Evolutionary conservation across 352 stramenopile genomes (phyloP).

Genomic region (Pythium myriotylum): DNA sequence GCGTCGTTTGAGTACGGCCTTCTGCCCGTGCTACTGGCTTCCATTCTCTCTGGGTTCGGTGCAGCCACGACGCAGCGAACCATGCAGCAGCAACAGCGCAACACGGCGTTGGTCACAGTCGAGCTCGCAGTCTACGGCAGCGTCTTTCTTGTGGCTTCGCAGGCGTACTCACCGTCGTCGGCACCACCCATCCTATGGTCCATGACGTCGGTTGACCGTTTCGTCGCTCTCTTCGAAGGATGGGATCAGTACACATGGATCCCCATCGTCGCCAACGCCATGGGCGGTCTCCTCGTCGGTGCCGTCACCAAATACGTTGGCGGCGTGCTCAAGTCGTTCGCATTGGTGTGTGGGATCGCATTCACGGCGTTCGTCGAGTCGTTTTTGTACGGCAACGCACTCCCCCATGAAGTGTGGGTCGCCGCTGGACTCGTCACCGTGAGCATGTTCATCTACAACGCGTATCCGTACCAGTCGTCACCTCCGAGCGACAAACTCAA

Average conservation of each 20-base stretch:
- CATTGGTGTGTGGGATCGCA: slow-evolving; percentile 86
- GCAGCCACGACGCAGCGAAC: slow-evolving; percentile 77
- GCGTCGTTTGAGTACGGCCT: slow-evolving; percentile 66
- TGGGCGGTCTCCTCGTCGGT: slow-evolving; percentile 84
- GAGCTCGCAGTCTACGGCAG: slow-evolving; percentile 80
- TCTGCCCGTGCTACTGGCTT: slow-evolving; percentile 68
- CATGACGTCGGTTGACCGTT: slow-evolving; percentile 21
- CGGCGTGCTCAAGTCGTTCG: slow-evolving; percentile 91
- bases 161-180: slow-evolving; percentile 32
- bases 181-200: slow-evolving; percentile 27
- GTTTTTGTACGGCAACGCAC: slow-evolving; percentile 61
- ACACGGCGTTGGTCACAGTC: slow-evolving; percentile 77
- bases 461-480: slow-evolving; percentile 52
- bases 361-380: slow-evolving; percentile 86
- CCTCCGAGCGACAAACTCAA: slow-evolving; percentile 39
- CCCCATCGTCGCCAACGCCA: slow-evolving; percentile 76
- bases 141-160: slow-evolving; percentile 63
- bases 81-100: slow-evolving; percentile 82
- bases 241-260: slow-evolving; percentile 80
- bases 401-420: slow-evolving; percentile 69
- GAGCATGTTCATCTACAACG: slow-evolving; percentile 78
- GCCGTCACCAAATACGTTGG: slow-evolving; percentile 89
- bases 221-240: slow-evolving; percentile 54
- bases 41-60: slow-evolving; percentile 74
- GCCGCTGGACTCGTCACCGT: slow-evolving; percentile 62